phyloP scores from a whole-genome alignment of 1,139 yeast genomes.

The Pichia sp. region DNA sequence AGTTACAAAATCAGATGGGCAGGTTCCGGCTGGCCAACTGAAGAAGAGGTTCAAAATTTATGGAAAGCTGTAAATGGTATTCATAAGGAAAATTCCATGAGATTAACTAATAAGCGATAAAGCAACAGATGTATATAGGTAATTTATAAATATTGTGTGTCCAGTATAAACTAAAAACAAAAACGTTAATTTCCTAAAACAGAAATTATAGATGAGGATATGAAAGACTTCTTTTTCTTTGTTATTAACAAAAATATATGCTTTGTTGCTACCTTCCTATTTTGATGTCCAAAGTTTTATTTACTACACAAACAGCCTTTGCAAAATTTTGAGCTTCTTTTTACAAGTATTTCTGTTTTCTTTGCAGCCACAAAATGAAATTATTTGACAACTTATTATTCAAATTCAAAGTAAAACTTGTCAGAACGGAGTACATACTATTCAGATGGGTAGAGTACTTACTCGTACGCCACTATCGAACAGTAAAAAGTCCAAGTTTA shows the following conservation, averaged over 20 bases:
- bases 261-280: too few relatives aligned
- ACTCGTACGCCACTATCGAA: slow-evolving; percentile 6
- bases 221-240: not conserved
- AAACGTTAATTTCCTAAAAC: not conserved
- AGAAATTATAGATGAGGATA: not conserved
- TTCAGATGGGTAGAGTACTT: slow-evolving; percentile 7
- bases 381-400: not conserved
- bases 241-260: too few relatives aligned
- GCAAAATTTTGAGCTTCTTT: not conserved
- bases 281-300: not conserved
- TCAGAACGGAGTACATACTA: not conserved
- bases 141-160: not conserved
- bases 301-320: not conserved
- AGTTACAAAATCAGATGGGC: slow-evolving; percentile 84
- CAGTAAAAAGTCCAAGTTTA: slow-evolving; percentile 7
- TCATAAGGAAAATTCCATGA: slow-evolving; percentile 26
- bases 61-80: slow-evolving; percentile 62
- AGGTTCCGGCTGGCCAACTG: slow-evolving; percentile 72
- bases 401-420: not conserved
- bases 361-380: not conserved
- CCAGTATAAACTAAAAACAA: too few relatives aligned
- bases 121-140: not conserved
- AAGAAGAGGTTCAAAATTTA: slow-evolving; percentile 52
- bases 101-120: slow-evolving; percentile 3
- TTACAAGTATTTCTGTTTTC: not conserved